A percentile compares a stretch with the other conserved stretches of the same genome.
These are phyloP conservation scores for Lenwebbia sp. DNA, from an alignment of 345 rosid genomes.

Conservation along the genomic window DNA sequence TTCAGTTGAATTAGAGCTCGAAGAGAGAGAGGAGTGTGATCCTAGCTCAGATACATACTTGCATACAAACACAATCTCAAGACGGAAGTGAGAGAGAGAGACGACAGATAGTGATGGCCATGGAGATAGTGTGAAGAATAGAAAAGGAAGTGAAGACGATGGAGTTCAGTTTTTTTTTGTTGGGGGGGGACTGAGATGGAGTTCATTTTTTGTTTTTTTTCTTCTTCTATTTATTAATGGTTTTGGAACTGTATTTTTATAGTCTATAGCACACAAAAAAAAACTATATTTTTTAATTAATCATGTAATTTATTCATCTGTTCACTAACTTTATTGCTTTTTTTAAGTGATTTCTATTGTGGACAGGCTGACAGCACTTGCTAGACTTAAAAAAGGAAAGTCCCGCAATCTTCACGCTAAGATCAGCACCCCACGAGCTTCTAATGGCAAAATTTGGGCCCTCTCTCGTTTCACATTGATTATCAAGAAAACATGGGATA, in stretches of 20 bases:
- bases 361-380: neutral
- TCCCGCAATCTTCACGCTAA: neutral
- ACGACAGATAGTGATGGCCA: neutral
- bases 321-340: neutral
- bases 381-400: neutral
- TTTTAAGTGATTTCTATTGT: neutral
- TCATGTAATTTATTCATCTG: neutral
- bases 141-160: neutral
- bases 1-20: neutral
- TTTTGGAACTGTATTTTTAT: neutral
- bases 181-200: neutral
- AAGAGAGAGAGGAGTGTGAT: neutral
- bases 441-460: neutral
- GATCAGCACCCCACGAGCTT: neutral
- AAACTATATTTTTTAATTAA: neutral
- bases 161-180: neutral
- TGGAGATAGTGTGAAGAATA: neutral
- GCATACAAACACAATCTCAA: neutral
- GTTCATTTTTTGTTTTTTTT: neutral
- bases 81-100: neutral
- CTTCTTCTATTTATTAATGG: neutral
- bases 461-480: neutral
- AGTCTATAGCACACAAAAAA: neutral
- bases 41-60: neutral
- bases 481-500: neutral